Evolutionary conservation across 805 yeast genomes (phyloP), one percentile per base, ranked within the genome.

Genomic region (Komagataella pastoris): DNA sequence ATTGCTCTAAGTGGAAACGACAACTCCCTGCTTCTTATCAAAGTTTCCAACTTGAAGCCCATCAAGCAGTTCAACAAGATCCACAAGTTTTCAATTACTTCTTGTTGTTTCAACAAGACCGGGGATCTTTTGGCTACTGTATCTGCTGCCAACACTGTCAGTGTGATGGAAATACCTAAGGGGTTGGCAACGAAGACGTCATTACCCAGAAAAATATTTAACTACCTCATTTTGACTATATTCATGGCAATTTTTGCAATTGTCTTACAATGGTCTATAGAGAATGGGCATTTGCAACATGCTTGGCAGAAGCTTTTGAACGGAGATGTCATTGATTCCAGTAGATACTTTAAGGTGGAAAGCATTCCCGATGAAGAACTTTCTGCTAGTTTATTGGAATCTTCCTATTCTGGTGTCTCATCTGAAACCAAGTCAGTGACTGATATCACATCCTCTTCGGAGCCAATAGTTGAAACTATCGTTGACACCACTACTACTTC

Each of bases 51-150:
- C 54, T 75, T 89, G 54, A 71, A 74, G 47, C 64, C 74, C 10
- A 58, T 79, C 23, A 78, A 75, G 53, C 67, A 72, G 6, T 68
- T 80, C 52, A 74, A 75, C 47, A 77, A 83, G 54, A 80, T 85
- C 51, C 97, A 89, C 63, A 70, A 75, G 7, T 86, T 86, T 63
- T 88, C 95, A 23, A 81, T 88, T 50, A 88, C 97, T 0, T 74
- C 77, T 47, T 79, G 87, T 7, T 69, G 79, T 2, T 81, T 88
- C 54, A 81, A 88, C 3, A 83, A 85, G 12, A 73, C 79, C 61
- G 88, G 90, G 6, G 67, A 76, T 50, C 73, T 73, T 52, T 66
- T 88, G 49, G 91, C 88, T 2, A 76, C 88, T 19, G 83, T 80
- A 0, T 83, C 91, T 40, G 95, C 90, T 1, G 86, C 93, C 2